Base-by-base conservation (phyloP, 495 filamentous ascomycete species). In the Daldinia bambusicola region DNA sequence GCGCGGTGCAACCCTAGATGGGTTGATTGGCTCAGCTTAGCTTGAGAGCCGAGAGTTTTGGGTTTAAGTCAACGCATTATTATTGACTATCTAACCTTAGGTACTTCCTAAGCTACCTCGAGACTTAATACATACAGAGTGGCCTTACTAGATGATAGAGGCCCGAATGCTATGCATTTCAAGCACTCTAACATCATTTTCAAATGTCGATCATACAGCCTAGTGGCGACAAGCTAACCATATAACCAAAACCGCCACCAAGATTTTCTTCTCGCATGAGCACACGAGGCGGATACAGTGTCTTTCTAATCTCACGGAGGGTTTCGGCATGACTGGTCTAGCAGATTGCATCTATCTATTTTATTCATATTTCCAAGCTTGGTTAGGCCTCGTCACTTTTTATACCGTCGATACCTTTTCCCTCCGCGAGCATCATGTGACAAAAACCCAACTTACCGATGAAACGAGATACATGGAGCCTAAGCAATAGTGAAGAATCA, bases 391-490 rank as follows among this genome's bases (percentile, higher is more conserved):
- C 18, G 20, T 20, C 40, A 13, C 37, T 20, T 56, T 56, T 67
- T 60, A 12, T 59, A 32, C 50, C n/a, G 22, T 60, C 41, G 55
- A 57, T 61, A 43, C 36, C 37, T 65, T 65, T 12, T 43, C 48
- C n/a, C n/a, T 57, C 61, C 38, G 36, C 61, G 55, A 64, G 30
- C 37, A 61, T 64, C 65, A 68, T 61, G 40, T 51, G 55, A 65
- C n/a, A 55, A 40, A 52, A 58, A 30, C 59, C 30, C 53, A 63
- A 43, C 43, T 12, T 30, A 43, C n/a, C 5, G 50, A 30, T 45
- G 41, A 18, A 18, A 41, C 14, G 18, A 20, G 53, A 60, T 26
- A 67, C 41, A 26, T n/a, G 51, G 51, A 50, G 22, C 34, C 22
- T 3, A 26, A 40, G 69, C 38, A 37, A 62, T 55, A 53, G 40